phyloP scores from a whole-genome alignment of 2,329 filamentous ascomycete genomes.

The Mollisia scopiformis region DNA sequence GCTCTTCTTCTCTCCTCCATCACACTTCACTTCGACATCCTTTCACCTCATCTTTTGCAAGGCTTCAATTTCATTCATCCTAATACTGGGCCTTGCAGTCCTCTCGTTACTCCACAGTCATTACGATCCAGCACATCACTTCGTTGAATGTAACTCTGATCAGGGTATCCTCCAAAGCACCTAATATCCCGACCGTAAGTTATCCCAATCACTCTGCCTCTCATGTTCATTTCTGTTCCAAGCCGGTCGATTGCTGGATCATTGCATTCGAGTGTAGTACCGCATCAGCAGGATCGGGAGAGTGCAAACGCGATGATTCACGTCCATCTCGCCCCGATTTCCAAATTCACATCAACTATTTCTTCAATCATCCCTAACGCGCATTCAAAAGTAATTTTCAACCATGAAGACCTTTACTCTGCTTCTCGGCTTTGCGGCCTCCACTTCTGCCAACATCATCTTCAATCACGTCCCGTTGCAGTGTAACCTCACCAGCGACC shows the following conservation, averaged over 20 bases:
- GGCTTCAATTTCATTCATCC: background rate
- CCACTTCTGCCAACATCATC: conserved; percentile 50
- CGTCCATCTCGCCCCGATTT: background rate
- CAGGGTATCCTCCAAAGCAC: background rate
- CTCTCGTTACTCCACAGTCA: conserved; percentile 10
- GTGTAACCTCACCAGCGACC: conserved; percentile 39
- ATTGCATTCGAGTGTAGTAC: background rate
- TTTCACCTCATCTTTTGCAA: conserved; percentile 7
- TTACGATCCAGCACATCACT: background rate
- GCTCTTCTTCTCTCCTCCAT: conserved; percentile 2
- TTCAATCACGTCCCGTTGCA: conserved; percentile 48
- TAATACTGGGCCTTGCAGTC: conserved; percentile 9
- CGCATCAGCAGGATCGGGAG: background rate
- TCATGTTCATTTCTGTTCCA: background rate
- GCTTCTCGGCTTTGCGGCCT: conserved; percentile 37
- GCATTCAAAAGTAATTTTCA: conserved; percentile 9
- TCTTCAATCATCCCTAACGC: no score
- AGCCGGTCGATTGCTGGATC: no score
- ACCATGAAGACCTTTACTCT: conserved; percentile 33
- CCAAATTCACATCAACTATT: background rate
- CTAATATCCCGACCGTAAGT: background rate
- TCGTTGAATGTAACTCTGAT: conserved; percentile 4
- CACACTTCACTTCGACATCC: background rate
- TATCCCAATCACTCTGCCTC: background rate
- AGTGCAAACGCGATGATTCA: background rate